Base-by-base conservation (phyloP, 441 rosid genomes). In the Populus tomentosa region DNA sequence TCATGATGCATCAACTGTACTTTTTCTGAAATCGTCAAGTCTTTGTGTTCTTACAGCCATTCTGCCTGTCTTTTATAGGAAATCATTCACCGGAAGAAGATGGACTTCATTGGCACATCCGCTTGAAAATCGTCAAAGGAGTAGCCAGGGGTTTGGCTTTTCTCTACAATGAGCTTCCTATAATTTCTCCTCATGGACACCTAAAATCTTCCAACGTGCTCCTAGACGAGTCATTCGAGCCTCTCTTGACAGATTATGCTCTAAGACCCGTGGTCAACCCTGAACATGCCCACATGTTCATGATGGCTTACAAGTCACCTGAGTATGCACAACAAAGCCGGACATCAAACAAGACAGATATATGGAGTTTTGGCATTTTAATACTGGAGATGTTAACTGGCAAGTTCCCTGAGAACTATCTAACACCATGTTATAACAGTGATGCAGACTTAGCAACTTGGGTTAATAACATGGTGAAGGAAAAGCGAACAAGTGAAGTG, bases 171-270 rank as follows among this genome's bases (percentile, higher is more conserved):
- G 93, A 91, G 84, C 89, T 96, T 70, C 94, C 94, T 0, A 85
- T 92, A 1, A 78, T 86, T 0, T 84, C 87, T 32, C 93, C 99
- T 6, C 97, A 96, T 53, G 99, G 99, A 35, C 98, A 96, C 82
- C 87, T 94, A 20, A 96, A 96, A 81, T 94, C 98, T 74, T 96
- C 99, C 4, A 96, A 96, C 69, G 98, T 96, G 21, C 92, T 96
- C 36, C 84, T 96, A 0, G 84, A 87, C 69, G 82, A 86, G 23
- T 82, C 83, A 67, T 85, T 81, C 5, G 92, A 90, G 82, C 97
- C 99, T 3, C 80, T 87, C 21, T 74, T 96, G n/a, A 86, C 91
- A 0, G 99, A 96, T 30, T 96, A 92, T 62, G 89, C 95, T 6
- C 79, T 94, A 30, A 77, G 91, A 38, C 93, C 98, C 0, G 86